These are phyloP conservation scores for Macrolepiota albuminosa DNA, from an alignment of 768 basidiomycete species.

Conservation along the genomic window DNA sequence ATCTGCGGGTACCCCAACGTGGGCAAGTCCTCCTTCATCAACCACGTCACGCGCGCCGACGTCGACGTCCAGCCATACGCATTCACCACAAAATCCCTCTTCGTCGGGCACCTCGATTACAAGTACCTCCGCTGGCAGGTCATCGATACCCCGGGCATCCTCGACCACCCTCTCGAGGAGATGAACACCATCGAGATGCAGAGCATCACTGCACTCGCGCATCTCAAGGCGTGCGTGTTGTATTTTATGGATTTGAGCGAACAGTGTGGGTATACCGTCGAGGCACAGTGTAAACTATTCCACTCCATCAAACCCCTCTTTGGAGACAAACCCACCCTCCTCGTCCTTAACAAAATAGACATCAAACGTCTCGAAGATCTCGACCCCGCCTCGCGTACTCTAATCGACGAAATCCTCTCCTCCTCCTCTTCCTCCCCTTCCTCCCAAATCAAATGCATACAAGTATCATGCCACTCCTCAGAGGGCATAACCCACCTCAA, in stretches of 20 bases:
- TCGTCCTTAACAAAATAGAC: conserved; percentile 98
- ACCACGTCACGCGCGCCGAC: conserved; percentile 98
- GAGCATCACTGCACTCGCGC: conserved; percentile 96
- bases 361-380: conserved; percentile 87
- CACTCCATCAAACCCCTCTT: conserved; percentile 99
- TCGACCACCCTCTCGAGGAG: conserved; percentile 97
- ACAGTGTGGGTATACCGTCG: conserved; percentile 96
- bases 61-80: conserved; percentile 99
- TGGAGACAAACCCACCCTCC: conserved; percentile 83
- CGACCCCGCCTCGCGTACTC: conserved; percentile 61
- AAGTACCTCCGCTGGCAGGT: conserved; percentile 99
- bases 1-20: conserved; percentile 99
- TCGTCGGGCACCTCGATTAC: conserved; percentile 98
- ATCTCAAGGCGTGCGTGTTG: conserved; percentile 88
- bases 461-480: conserved; percentile 92
- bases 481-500: conserved; percentile 98
- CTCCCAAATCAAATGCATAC: conserved; percentile 54
- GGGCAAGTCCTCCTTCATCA: conserved; percentile 98
- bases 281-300: conserved; percentile 97
- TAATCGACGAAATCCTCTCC: conserved; percentile 73
- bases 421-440: conserved; percentile 35
- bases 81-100: conserved; percentile 98
- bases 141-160: conserved; percentile 96
- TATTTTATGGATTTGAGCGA: conserved; percentile 99
- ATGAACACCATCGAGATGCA: conserved; percentile 99